Evolutionary conservation across 208 protist genomes (phyloP).

Genomic region (Zelonia costaricensis): DNA sequence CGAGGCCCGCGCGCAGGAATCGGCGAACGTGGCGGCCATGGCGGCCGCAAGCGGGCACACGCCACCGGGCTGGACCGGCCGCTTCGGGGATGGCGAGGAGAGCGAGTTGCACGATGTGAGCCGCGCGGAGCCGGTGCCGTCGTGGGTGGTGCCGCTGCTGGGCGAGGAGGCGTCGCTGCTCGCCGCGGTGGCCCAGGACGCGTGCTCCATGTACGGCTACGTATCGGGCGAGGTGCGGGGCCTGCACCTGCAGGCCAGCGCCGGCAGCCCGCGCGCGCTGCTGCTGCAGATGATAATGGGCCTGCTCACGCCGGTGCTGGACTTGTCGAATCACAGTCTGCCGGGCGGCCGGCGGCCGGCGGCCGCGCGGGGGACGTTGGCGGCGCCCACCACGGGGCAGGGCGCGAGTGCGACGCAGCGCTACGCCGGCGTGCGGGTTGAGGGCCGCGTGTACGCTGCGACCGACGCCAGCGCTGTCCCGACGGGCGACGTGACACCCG

Average conservation of each 20-base stretch:
- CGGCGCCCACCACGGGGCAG: not conserved
- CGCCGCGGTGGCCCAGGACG: constrained; percentile 35
- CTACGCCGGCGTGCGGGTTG: constrained; percentile 23
- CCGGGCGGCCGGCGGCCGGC: not conserved
- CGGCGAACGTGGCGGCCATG: not conserved
- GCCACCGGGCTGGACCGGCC: not conserved
- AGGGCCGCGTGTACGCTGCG: constrained; percentile 21
- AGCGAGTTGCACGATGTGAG: not conserved
- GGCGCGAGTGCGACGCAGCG: constrained; percentile 9
- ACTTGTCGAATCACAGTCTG: constrained; percentile 11
- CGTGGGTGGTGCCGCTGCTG: constrained; percentile 23
- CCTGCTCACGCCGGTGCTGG: constrained; percentile 42
- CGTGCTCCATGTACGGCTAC: constrained; percentile 65
- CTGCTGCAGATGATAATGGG: constrained; percentile 72
- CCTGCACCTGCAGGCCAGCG: constrained; percentile 59
- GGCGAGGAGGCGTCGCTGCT: constrained; percentile 42
- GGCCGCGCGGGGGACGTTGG: not conserved
- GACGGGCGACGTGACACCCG: too few relatives aligned
- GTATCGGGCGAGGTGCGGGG: constrained; percentile 69
- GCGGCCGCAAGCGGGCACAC: not conserved
- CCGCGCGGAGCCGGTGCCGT: not conserved
- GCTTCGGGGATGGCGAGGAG: constrained; percentile 5
- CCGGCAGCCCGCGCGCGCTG: constrained; percentile 44
- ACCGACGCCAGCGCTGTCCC: not conserved
- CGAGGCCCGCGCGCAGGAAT: too few relatives aligned